Evolutionary conservation across 495 filamentous ascomycete genomes (phyloP).

Genomic region (Tetracladium setigerum): DNA sequence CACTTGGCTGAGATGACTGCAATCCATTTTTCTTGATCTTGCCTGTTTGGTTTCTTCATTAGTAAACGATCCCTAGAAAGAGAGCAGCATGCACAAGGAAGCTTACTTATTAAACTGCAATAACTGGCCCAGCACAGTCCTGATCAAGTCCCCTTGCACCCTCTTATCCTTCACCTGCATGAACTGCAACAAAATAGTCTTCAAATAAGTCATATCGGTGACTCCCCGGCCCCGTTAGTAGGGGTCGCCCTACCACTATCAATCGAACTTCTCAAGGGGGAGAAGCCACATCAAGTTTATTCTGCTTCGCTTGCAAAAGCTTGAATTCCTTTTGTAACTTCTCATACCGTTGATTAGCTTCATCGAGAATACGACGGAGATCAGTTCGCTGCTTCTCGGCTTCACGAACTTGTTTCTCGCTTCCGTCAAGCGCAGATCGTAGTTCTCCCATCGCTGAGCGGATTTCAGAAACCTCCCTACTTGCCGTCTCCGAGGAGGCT

Average conservation of each 20-base stretch:
- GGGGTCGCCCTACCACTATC: conserved; percentile 22
- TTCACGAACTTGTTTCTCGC: conserved; percentile 74
- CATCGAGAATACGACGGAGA: conserved; percentile 66
- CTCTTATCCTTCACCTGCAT: conserved; percentile 91
- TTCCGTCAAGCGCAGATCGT: conserved; percentile 73
- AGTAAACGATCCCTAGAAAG: background rate
- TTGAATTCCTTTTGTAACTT: conserved; percentile 55
- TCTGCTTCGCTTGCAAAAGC: conserved; percentile 7
- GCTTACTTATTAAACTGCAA: conserved; percentile 86
- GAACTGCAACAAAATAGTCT: conserved; percentile 92
- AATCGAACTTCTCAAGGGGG: conserved; percentile 10
- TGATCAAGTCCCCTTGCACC: conserved; percentile 77
- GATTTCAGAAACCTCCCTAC: conserved; percentile 64
- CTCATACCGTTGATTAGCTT: conserved; percentile 66
- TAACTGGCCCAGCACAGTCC: conserved; percentile 79
- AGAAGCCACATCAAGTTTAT: conserved; percentile 4
- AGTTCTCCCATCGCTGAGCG: conserved; percentile 71
- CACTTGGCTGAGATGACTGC: conserved; percentile 39
- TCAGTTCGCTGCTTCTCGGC: conserved; percentile 75
- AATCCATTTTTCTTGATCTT: conserved; percentile 86
- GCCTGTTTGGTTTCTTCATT: conserved; percentile 34
- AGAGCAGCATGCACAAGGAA: background rate
- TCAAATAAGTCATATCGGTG: conserved; percentile 81
- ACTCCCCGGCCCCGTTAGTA: conserved; percentile 14
- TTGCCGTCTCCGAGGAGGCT: conserved; percentile 53